Percentiles rank a stretch among this genome's conserved stretches.
These are phyloP conservation scores for Rhynchosporium secalis DNA, from an alignment of 2,329 filamentous ascomycete species.

Conservation along the genomic window DNA sequence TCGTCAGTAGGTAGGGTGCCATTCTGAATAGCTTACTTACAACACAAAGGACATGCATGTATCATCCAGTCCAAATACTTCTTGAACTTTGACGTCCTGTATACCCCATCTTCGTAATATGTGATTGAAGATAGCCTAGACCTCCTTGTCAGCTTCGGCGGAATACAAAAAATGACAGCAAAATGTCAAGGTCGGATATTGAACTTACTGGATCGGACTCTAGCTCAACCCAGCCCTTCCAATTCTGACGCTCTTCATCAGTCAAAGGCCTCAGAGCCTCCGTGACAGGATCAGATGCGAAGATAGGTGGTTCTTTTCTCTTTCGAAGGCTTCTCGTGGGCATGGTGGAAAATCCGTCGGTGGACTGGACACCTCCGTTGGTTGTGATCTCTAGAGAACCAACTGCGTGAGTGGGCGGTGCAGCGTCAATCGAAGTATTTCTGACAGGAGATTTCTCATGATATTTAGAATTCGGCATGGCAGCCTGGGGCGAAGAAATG, in stretches of 20 bases:
- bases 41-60: constrained; percentile 62
- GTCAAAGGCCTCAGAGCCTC: constrained; percentile 48
- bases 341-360: not conserved
- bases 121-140: constrained; percentile 77
- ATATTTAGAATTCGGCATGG: not conserved
- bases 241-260: constrained; percentile 56
- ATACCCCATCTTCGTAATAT: constrained; percentile 82
- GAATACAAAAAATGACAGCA: too few relatives aligned
- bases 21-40: constrained; percentile 44
- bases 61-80: constrained; percentile 73
- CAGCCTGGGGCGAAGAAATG: not conserved
- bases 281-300: constrained; percentile 19
- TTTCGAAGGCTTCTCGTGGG: constrained; percentile 1
- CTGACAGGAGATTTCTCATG: not conserved
- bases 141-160: not conserved
- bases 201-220: constrained; percentile 80
- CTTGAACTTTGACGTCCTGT: constrained; percentile 68
- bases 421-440: not conserved
- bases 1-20: constrained; percentile 33
- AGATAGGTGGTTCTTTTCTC: constrained; percentile 17
- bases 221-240: constrained; percentile 78
- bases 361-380: not conserved
- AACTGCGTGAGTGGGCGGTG: not conserved
- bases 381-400: not conserved
- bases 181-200: not conserved